Evolutionary conservation across 2,329 filamentous ascomycete genomes (phyloP), one percentile per base, ranked within the genome.

Genomic region (Fusarium paranaense): DNA sequence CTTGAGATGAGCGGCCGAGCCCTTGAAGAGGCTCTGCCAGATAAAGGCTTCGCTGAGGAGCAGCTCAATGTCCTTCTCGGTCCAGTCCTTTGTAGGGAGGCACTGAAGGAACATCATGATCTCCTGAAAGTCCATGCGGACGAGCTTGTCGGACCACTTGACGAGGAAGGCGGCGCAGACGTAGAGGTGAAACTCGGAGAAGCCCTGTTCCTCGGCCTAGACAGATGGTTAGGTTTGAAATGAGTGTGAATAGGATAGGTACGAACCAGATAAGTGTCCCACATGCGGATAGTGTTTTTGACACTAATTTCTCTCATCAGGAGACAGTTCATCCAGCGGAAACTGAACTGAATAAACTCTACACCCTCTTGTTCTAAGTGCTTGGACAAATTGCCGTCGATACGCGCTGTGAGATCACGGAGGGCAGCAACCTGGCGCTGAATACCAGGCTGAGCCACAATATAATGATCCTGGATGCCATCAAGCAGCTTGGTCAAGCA

Each of bases 101-200:
- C 95, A 94, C 84, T 99, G 97, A 64, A 99, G 86, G 81, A 99
- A 99, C 96, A 99, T 99, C 95, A 99, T 98, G 69, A 98, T 93
- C 83, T 98, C 96, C 85, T 98, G 89, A 76, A 98, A 98, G 82
- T 99, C 97, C 96, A 98, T 98, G 82, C 95, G 97, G 70, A 96
- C 89, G 54, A 99, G 88, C 81, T 97, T 95, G 76, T 97, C 93
- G 8, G 96, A 97, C 97, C 97, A 99, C 83, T 99, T 99, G 62
- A 98, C 97, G 30, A 99, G 87, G 81, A 99, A 98, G 6, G 97
- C 97, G 27, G 97, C 97, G 82, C 97, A 99, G 42, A 99, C 97
- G 81, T 99, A 99, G 68, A 99, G 90, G 81, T 99, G 97, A 82
- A 99, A 99, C 80, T 97, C 95, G 5, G 96, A 98, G 84, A 99